Percentiles rank a stretch among this genome's conserved stretches.
These are phyloP conservation scores for Oryza punctata DNA, from an alignment of 176 grass and related monocot genomes.

Conservation along the genomic window DNA sequence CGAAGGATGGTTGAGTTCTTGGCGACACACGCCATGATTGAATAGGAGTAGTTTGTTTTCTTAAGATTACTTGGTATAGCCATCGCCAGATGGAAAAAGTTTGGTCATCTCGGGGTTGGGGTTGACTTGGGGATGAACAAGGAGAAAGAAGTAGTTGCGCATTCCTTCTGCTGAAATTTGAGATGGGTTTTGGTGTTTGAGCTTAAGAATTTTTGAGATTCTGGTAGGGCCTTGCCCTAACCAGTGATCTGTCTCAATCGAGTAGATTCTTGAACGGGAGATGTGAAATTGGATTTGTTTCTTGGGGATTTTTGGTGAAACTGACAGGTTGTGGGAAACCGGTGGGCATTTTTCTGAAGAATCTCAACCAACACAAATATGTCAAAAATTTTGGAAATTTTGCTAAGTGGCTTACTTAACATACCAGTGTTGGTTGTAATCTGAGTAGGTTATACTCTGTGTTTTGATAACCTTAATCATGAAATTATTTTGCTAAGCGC, in stretches of 20 bases:
- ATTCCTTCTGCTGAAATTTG: background rate
- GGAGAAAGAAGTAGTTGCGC: background rate
- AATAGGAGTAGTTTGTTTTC: background rate
- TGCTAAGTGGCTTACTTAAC: no score
- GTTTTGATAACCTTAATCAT: background rate
- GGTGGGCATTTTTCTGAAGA: background rate
- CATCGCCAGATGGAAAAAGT: background rate
- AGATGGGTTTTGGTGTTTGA: background rate
- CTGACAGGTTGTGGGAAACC: background rate
- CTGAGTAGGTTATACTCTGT: background rate
- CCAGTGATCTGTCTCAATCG: background rate
- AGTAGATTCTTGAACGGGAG: background rate
- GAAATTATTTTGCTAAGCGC: background rate
- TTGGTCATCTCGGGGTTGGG: background rate
- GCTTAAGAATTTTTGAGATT: background rate
- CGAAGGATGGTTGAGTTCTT: no score
- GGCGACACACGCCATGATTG: background rate
- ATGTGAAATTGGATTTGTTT: background rate
- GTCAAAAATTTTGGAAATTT: background rate
- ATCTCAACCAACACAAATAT: background rate
- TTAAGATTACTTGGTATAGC: background rate
- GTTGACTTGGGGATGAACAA: constrained; percentile 20
- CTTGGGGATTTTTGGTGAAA: background rate
- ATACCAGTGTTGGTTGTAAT: no score
- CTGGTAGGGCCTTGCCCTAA: background rate